Evolutionary conservation across 192 early-diverging fungal genomes (phyloP), one percentile per base, ranked within the genome.

Genomic region (Lobosporangium transversale): DNA sequence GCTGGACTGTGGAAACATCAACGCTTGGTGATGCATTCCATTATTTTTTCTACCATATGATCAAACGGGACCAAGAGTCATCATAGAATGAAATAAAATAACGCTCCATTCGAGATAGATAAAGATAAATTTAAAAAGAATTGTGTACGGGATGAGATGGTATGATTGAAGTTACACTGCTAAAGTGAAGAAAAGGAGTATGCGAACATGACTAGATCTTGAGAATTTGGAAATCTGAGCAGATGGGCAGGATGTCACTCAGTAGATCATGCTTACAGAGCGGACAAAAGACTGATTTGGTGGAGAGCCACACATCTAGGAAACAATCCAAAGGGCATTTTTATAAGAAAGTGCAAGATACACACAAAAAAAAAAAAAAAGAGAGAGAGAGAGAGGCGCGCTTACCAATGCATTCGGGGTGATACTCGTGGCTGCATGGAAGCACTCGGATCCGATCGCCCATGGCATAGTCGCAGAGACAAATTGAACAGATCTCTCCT

Each of bases 21-120:
- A 93, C 87, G 26, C 66, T 92, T 4, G 92, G 92, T 20, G 89
- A 89, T 50, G 86, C 91, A 30, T 94, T 92, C 64, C 92, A 94
- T 53, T 94, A 94, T 56, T 94, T 91, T 69, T 88, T 89, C 32
- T 94, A 93, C 33, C 64, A 87, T 18, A 85, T 86, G 81, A 69
- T 68, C 35, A 93, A 93, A 55, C 53, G 79, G 45, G 62, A 55
- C 26, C 42, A 59, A 9, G 20, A 14, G 2, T 4, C 56, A 29
- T 9, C n/a, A 21, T 20, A 11, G 23, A 14, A 21, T 24, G 4
- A 23, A n/a, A n/a, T n/a, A n/a, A n/a, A n/a, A n/a, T n/a, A n/a
- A n/a, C n/a, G n/a, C n/a, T n/a, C n/a, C n/a, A n/a, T n/a, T n/a
- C n/a, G n/a, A n/a, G n/a, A n/a, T n/a, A n/a, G n/a, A n/a, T n/a